Percentiles rank a stretch among this genome's conserved stretches.
Evolutionary conservation across 2,329 filamentous ascomycete genomes (phyloP).

Genomic region (Penicillium sp.): DNA sequence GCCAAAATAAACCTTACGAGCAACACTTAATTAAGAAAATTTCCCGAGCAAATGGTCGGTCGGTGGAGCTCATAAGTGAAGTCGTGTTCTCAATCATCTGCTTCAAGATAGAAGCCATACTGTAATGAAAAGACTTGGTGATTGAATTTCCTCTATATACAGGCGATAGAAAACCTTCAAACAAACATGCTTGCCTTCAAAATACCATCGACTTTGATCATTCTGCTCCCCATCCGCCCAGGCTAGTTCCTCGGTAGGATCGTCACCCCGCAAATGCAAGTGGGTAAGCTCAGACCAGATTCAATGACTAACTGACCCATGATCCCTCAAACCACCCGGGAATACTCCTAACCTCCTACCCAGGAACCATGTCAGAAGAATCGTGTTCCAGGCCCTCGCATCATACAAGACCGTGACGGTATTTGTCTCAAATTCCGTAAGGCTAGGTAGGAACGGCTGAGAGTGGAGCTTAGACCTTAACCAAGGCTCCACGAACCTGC

Average conservation of each 20-base stretch:
- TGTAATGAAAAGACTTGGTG: too few relatives aligned
- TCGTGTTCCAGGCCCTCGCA: background rate
- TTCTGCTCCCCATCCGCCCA: background rate
- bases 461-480: conserved; percentile 10
- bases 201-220: background rate
- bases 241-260: background rate
- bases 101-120: too few relatives aligned
- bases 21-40: too few relatives aligned
- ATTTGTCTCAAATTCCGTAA: background rate
- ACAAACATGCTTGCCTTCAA: too few relatives aligned
- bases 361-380: conserved; percentile 10
- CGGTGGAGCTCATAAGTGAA: too few relatives aligned
- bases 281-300: background rate
- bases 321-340: conserved; percentile 1
- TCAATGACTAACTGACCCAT: background rate
- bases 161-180: too few relatives aligned
- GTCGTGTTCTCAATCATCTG: too few relatives aligned
- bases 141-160: too few relatives aligned
- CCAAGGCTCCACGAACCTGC: background rate
- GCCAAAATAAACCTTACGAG: too few relatives aligned
- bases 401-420: conserved; percentile 1
- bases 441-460: conserved; percentile 6
- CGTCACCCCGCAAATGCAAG: background rate
- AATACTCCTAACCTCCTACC: background rate
- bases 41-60: too few relatives aligned